Evolutionary conservation across 192 early-diverging fungal species (phyloP).

Genomic region (Coemansia sp.): DNA sequence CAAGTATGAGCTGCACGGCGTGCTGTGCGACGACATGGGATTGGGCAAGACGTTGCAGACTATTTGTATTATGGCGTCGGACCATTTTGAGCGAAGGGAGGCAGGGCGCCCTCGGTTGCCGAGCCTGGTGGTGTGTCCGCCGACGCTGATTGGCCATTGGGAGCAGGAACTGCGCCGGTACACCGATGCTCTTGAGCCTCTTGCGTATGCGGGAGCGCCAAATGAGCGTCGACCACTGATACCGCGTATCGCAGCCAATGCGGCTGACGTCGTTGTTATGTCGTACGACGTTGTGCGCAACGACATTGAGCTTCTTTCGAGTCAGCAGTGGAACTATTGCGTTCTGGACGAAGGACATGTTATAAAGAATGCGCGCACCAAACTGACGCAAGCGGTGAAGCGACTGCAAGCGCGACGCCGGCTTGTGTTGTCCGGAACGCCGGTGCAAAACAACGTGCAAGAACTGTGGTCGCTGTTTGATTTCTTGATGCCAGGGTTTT

Average conservation of each 20-base stretch:
- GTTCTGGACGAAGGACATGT: conserved; percentile 97
- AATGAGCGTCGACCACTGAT: conserved; percentile 71
- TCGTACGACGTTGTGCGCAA: conserved; percentile 97
- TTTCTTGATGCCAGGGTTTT: conserved; percentile 97
- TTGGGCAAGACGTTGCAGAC: conserved; percentile 97
- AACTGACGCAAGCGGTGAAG: conserved; percentile 92
- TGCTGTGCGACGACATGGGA: conserved; percentile 99
- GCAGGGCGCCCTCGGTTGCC: conserved; percentile 65
- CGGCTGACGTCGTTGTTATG: conserved; percentile 83
- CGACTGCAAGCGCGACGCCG: conserved; percentile 82
- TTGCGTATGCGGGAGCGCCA: conserved; percentile 84
- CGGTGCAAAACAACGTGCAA: conserved; percentile 96
- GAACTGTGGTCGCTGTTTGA: conserved; percentile 99
- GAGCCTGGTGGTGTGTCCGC: conserved; percentile 92
- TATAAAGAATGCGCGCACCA: conserved; percentile 94
- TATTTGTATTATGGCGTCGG: conserved; percentile 90
- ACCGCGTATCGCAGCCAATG: conserved; percentile 38
- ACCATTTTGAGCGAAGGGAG: conserved; percentile 72
- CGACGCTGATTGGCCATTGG: conserved; percentile 96
- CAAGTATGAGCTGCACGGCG: conserved; percentile 94
- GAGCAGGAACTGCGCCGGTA: conserved; percentile 86
- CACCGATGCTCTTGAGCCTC: conserved; percentile 70
- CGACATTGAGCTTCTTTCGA: conserved; percentile 80
- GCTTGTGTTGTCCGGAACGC: conserved; percentile 94
- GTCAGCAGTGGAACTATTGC: conserved; percentile 87